Percentiles rank a stretch among this genome's conserved stretches.
phyloP scores from a whole-genome alignment of 2,329 filamentous ascomycete species.

The Calonectria pseudoturangicola region DNA sequence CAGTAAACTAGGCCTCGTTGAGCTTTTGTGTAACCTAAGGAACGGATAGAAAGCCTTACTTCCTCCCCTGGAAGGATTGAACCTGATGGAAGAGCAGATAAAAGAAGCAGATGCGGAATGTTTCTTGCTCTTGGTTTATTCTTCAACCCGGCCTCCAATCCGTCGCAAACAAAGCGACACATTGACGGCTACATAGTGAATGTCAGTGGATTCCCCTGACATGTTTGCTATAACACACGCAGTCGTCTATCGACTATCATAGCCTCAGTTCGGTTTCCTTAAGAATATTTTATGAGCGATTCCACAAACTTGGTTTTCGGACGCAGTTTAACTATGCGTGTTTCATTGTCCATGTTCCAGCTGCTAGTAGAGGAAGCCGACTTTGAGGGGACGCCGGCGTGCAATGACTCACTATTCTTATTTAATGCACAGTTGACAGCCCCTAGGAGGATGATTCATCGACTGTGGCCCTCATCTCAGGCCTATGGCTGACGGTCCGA shows the following conservation, averaged over 20 bases:
- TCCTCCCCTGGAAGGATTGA: too few relatives aligned
- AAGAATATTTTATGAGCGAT: not conserved
- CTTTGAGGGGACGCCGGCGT: too few relatives aligned
- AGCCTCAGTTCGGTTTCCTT: not conserved
- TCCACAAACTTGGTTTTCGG: not conserved
- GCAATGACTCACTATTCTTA: not conserved
- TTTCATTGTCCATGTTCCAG: not conserved
- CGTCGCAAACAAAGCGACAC: not conserved
- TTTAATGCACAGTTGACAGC: too few relatives aligned
- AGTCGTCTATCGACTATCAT: not conserved
- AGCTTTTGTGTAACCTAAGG: not conserved
- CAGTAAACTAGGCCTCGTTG: not conserved
- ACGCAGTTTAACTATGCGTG: not conserved
- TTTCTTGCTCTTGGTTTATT: too few relatives aligned
- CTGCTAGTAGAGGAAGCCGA: not conserved
- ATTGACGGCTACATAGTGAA: not conserved
- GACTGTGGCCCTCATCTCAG: not conserved
- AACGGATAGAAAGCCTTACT: not conserved
- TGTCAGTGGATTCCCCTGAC: not conserved
- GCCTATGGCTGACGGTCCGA: slow-evolving; percentile 4
- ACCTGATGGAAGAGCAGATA: too few relatives aligned
- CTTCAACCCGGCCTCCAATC: not conserved
- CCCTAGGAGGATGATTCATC: slow-evolving; percentile 19
- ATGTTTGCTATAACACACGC: not conserved
- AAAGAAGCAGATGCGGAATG: too few relatives aligned